Base-by-base conservation (phyloP, 2,329 filamentous ascomycete genomes). In the Penicillium brasilianum region DNA sequence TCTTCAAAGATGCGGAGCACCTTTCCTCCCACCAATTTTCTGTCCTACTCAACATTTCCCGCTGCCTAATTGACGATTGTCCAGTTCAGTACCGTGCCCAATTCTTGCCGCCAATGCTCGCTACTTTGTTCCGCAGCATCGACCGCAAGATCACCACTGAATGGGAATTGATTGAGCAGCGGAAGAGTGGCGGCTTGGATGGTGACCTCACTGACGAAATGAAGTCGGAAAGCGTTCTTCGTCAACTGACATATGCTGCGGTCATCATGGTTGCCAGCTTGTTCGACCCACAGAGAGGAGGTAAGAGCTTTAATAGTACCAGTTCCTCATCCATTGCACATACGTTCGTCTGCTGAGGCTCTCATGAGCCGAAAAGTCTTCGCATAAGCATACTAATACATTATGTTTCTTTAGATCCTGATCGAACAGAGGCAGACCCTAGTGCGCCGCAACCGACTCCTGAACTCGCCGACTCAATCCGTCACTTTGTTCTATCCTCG, bases 151-250 rank as follows among this genome's bases (percentile, higher is more conserved):
- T 98, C 65, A 90, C 87, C 36, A 83, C 85, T 0, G 94, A 98
- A 74, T 99, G 95, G 95, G 87, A 89, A 63, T 87, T 87, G 66
- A 87, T 97, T 60, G 86, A 88, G 61, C 69, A 82, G 74, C 68
- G 78, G 70, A 72, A 81, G 72, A 80, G 87, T 13, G 84, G 85
- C 44, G 85, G 88, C 1, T 88, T 88, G 3, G 88, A 89, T 20
- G 92, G 93, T 58, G 91, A 91, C 61, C 80, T 99, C 56, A 91
- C 91, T 1, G 93, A 97, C 68, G 95, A 99, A 79, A 99, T 99
- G 95, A 97, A 97, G 78, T 89, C 92, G 7, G 95, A 99, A 76
- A 98, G 94, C 72, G 96, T 99, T 32, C 81, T 99, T 49, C 88
- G 95, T 20, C 93, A 97, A 74, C 84, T 98, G 53, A 97, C 94